A percentile compares a stretch with the other conserved stretches of the same genome.
These are phyloP conservation scores for Schizophyllum amplum DNA, from an alignment of 1,284 basidiomycete genomes.

Conservation along the genomic window DNA sequence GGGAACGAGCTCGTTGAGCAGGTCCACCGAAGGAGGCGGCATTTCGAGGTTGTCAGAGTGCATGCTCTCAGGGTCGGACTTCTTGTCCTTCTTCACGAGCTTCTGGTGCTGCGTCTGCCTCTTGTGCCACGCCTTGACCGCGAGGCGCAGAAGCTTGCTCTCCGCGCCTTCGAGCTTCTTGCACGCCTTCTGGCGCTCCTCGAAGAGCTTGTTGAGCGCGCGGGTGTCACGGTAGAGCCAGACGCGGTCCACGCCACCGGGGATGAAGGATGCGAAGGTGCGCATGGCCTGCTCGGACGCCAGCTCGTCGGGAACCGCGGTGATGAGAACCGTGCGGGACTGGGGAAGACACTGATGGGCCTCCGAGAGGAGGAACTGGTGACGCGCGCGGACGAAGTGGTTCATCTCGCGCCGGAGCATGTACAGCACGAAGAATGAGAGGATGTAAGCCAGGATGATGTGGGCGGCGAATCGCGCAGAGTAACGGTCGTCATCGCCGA, in stretches of 20 bases:
- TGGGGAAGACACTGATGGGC: slow-evolving; percentile 59
- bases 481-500: slow-evolving; percentile 22
- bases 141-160: slow-evolving; percentile 47
- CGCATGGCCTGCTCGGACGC: slow-evolving; percentile 53
- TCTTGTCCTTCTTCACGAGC: slow-evolving; percentile 17
- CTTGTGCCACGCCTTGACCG: slow-evolving; percentile 32
- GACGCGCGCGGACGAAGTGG: slow-evolving; percentile 59
- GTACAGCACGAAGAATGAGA: slow-evolving; percentile 65
- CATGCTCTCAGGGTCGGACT: slow-evolving; percentile 21
- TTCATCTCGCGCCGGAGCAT: slow-evolving; percentile 60
- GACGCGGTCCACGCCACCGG: slow-evolving; percentile 70
- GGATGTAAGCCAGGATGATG: slow-evolving; percentile 35
- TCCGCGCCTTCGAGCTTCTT: slow-evolving; percentile 59
- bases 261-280: slow-evolving; percentile 60
- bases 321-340: slow-evolving; percentile 73
- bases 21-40: slow-evolving; percentile 21
- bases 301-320: slow-evolving; percentile 59
- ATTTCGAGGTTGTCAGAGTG: slow-evolving; percentile 11
- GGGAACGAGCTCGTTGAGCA: slow-evolving; percentile 48
- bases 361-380: slow-evolving; percentile 59
- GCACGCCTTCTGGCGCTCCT: slow-evolving; percentile 48
- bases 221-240: slow-evolving; percentile 62
- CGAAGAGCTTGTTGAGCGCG: slow-evolving; percentile 53
- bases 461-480: slow-evolving; percentile 39
- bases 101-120: slow-evolving; percentile 23